Evolutionary conservation across 495 filamentous ascomycete genomes (phyloP).

Genomic region (Penicillium argentinense): DNA sequence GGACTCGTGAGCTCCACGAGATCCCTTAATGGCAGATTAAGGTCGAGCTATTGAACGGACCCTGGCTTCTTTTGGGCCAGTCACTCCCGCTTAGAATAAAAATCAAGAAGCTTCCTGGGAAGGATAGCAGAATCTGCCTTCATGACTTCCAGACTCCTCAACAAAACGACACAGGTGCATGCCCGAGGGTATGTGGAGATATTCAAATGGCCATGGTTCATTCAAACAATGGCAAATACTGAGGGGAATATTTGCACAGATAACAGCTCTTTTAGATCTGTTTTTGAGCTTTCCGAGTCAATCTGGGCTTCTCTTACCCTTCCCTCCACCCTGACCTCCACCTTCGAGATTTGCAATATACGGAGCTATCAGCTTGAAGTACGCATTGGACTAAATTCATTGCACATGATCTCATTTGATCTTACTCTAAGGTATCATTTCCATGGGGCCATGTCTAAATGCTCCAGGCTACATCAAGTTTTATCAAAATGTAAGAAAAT

Average conservation of each 20-base stretch:
- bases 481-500: too few relatives aligned
- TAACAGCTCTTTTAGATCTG: background rate
- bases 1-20: background rate
- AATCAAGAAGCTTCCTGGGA: background rate
- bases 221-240: background rate
- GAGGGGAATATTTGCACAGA: background rate
- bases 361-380: background rate
- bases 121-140: background rate
- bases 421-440: too few relatives aligned
- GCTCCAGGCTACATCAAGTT: too few relatives aligned
- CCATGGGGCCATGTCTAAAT: too few relatives aligned
- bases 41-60: background rate
- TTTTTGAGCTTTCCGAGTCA: background rate
- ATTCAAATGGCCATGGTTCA: background rate
- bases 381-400: background rate
- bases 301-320: background rate
- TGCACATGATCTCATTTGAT: too few relatives aligned
- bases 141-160: background rate
- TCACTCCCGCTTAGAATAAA: background rate
- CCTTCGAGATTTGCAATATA: slow-evolving; percentile 2
- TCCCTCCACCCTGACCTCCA: background rate
- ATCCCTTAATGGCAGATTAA: background rate
- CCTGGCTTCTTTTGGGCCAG: background rate
- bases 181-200: background rate
- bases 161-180: background rate